Base-by-base conservation (phyloP, 208 protist genomes). In the Acanthamoeba lenticulata region DNA sequence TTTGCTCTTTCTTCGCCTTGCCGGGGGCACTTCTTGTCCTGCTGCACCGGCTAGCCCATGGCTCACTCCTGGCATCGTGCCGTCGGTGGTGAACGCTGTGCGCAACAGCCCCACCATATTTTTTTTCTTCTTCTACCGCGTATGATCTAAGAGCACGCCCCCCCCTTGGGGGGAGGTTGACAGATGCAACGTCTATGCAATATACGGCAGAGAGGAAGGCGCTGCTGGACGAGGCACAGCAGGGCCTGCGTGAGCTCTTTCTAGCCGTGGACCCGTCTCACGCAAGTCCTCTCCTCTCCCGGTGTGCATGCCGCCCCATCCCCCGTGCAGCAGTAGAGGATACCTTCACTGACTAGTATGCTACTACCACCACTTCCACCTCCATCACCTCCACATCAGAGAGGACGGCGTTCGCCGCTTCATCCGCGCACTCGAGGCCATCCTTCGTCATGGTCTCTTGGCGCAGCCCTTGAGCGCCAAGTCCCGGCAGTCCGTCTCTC, bases 141-240 rank as follows among this genome's bases (percentile, higher is more conserved):
- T 81, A 29, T 81, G 19, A 40, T 81, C 19, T 29, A 81, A 81
- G 27, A 81, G 21, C 17, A n/a, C 21, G 17, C 24, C 55, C 17
- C 21, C 17, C 17, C 55, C 21, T 17, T 65, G 55, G 24, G 21
- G 24, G 24, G 27, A 36, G 52, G 52, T 60, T 85, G 11, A 45
- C 74, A 85, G 83, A 90, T 90, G 83, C 38, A 3, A 42, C 83
- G n/a, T 62, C 83, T 4, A 44, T 90, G 45, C 83, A 90, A n/a
- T 11, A 90, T 29, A 42, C 40, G n/a, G 83, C 83, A 5, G 83
- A 90, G 83, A 4, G 83, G 27, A 55, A 65, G 47, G 45, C 6
- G 17, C 49, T 90, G 40, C 45, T 90, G 15, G 83, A 90, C 34
- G 83, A 90, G 83, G 32, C 29, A 4, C 40, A 40, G 42, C 83